phyloP scores from a whole-genome alignment of 495 filamentous ascomycete genomes.

The Jackrogersella minutella region DNA sequence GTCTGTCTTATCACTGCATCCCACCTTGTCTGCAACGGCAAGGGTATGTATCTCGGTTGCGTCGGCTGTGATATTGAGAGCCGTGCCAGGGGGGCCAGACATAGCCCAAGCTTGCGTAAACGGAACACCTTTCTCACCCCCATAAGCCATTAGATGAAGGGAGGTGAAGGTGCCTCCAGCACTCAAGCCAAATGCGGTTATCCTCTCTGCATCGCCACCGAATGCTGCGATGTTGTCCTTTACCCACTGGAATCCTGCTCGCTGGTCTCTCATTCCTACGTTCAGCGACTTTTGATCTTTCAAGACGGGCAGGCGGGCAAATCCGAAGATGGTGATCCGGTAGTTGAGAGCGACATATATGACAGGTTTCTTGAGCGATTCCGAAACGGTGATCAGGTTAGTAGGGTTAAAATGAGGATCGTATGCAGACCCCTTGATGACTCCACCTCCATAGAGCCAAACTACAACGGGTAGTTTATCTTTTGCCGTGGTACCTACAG shows the following conservation, averaged over 20 bases:
- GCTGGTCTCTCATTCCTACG: background rate
- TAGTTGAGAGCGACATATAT: constrained; percentile 3
- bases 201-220: background rate
- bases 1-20: background rate
- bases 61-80: background rate
- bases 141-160: background rate
- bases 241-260: background rate
- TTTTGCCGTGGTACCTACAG: background rate
- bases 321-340: background rate
- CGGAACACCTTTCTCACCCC: background rate
- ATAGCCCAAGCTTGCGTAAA: background rate
- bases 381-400: background rate
- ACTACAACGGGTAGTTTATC: background rate
- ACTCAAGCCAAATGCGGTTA: constrained; percentile 1
- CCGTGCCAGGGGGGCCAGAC: constrained; percentile 2
- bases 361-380: background rate
- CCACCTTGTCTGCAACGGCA: background rate
- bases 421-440: background rate
- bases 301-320: background rate
- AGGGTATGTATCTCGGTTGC: constrained; percentile 1
- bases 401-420: background rate
- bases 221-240: constrained; percentile 2
- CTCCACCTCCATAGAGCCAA: background rate
- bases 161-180: background rate
- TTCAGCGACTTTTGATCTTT: background rate